Evolutionary conservation across 179 eudicot species (phyloP).

Genomic region (Silene vulgaris): DNA sequence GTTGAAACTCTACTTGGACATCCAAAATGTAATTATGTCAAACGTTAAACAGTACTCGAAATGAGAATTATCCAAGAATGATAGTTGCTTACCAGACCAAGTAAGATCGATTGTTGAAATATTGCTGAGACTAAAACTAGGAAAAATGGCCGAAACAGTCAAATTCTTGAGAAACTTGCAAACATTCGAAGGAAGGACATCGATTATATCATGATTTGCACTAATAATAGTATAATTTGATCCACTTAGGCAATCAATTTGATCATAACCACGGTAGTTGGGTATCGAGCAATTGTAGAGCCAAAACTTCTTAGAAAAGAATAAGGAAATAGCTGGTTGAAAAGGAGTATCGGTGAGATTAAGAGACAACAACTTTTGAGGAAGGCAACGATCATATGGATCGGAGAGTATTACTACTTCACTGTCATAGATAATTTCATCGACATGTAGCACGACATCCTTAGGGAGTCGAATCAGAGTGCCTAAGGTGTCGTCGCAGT

Average conservation of each 20-base stretch:
- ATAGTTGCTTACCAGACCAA: constrained; percentile 5
- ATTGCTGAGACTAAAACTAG: neutral
- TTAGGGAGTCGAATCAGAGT: neutral
- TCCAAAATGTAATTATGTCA: neutral
- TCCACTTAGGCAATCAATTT: constrained; percentile 14
- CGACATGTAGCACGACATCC: neutral
- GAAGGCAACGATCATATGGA: constrained; percentile 15
- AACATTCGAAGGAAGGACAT: neutral
- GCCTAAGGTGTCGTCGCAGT: neutral
- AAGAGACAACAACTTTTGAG: constrained; percentile 16
- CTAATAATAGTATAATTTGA: neutral
- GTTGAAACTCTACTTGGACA: neutral
- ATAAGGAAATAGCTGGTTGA: no score
- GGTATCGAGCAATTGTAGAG: neutral
- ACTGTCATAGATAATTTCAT: neutral
- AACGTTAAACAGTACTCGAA: neutral
- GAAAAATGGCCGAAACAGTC: neutral
- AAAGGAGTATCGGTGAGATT: neutral
- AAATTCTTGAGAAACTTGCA: constrained; percentile 13
- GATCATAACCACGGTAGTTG: neutral
- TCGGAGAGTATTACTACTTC: constrained; percentile 3
- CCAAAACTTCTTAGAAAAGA: neutral
- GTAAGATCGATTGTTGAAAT: neutral
- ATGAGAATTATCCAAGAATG: neutral
- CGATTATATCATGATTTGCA: no score